Evolutionary conservation across 2,329 filamentous ascomycete genomes (phyloP), one percentile per base, ranked within the genome.

Genomic region (Rhynchosporium secalis): DNA sequence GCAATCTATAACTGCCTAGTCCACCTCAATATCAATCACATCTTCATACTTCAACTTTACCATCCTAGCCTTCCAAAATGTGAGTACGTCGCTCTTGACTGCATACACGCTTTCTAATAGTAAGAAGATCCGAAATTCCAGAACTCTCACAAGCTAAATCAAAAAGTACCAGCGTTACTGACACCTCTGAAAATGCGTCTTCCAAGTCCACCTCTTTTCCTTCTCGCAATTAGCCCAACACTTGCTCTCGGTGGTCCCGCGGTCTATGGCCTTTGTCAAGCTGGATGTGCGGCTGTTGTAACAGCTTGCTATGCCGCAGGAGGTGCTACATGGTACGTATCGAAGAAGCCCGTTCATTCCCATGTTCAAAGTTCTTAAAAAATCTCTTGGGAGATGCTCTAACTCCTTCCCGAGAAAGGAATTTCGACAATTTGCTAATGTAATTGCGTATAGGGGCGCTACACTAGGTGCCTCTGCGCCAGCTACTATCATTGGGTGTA

Each of bases 231-330:
- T 3, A 45, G 13, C 40, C 9, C 61, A 38, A 48, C 57, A 9
- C 57, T 62, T 13, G 55, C 29, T 9, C 26, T 65, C 10, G 74
- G 73, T 7, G 76, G 76, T 0, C 76, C 75, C 0, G 33, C 68
- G 1, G 74, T 69, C 8, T 83, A 83, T 63, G 79, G 76, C 0
- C 55, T 78, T 3, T 83, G 80, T 51, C 80, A 83, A 68, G 75
- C 76, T 0, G 80, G 80, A 4, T 83, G 80, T 40, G 69, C 79
- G 0, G 64, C 64, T 0, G 68, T 82, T 0, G 79, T 79, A 0
- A 76, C 75, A 67, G 77, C 79, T 0, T 83, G 79, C 63, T 82
- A 82, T 56, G 36, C 69, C 1, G 79, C 76, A 5, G 79, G 75
- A 0, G 79, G 80, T 0, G 79, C 80, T 0, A 76, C 76, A 1